Percentiles rank a stretch among this genome's conserved stretches.
phyloP scores from a whole-genome alignment of 108 stramenopile species.

The Chaetoceros tenuissimus region DNA sequence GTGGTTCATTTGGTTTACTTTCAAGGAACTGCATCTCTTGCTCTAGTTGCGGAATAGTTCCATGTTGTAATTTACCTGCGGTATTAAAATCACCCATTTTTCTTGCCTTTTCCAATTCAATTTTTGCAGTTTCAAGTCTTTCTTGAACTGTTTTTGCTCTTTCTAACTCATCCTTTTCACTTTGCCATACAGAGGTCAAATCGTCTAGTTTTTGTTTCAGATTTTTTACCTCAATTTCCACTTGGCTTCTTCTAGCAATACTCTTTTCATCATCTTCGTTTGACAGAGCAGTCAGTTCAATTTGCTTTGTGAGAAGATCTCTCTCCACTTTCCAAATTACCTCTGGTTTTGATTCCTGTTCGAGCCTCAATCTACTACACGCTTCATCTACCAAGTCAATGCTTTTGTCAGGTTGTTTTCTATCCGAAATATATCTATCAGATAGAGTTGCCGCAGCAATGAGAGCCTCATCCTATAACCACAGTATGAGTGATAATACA shows the following conservation, averaged over 20 bases:
- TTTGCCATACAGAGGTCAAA: conserved; percentile 46
- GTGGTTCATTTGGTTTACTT: conserved; percentile 16
- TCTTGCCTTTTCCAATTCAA: conserved; percentile 49
- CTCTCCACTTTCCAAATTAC: conserved; percentile 68
- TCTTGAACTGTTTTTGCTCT: conserved; percentile 60
- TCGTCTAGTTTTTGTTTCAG: conserved; percentile 61
- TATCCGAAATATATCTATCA: conserved; percentile 89
- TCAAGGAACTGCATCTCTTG: conserved; percentile 62
- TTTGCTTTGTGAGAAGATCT: conserved; percentile 69
- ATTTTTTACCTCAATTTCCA: conserved; percentile 51
- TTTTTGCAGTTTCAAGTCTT: conserved; percentile 57
- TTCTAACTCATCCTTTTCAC: conserved; percentile 49
- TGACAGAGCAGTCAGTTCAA: conserved; percentile 62
- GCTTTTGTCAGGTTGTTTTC: conserved; percentile 88
- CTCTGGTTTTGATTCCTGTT: conserved; percentile 77
- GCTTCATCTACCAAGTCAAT: conserved; percentile 98
- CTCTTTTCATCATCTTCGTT: conserved; percentile 50
- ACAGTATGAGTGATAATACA: too few species aligned
- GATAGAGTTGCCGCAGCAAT: conserved; percentile 87
- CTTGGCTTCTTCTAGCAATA: conserved; percentile 32
- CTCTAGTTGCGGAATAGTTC: conserved; percentile 53
- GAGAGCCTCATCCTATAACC: conserved; percentile 89
- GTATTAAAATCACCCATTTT: conserved; percentile 51
- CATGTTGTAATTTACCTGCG: conserved; percentile 60
- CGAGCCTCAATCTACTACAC: conserved; percentile 51